Base-by-base conservation (phyloP, 116 monocot species). In the Posidonia oceanica region DNA sequence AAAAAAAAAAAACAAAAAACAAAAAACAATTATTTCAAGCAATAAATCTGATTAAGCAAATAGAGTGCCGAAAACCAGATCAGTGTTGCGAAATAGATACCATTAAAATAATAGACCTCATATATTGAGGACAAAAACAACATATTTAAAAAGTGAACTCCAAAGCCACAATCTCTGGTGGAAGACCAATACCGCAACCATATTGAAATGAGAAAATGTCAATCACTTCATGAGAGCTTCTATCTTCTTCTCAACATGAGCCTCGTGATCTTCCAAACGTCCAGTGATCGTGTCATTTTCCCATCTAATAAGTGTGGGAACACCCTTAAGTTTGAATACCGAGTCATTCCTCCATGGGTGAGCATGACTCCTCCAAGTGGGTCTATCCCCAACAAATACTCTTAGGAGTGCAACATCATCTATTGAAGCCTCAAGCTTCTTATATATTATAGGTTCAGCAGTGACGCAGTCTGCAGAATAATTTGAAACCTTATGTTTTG, bases 281-380 rank as follows among this genome's bases (percentile, higher is more conserved):
- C 83, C 86, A 15, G 55, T 56, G n/a, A 80, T 63, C 18, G 71
- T 64, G 1, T 77, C 88, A 36, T 80, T 79, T 54, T 92, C 80
- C 92, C 83, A 88, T 37, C 80, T 73, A 20, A 92, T 80, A 17
- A 92, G 83, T 10, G 92, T 92, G 0, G 92, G 92, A 64, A 92
- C 92, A 17, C 92, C 86, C 10, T 36, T 78, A 59, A 92, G 79
- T 74, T 78, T 82, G 82, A 92, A 86, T 22, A 72, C 68, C 2
- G 79, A 80, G 57, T 92, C 85, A 14, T 63, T 67, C 64, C 86
- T 86, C 76, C 66, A 88, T 39, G 86, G 92, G 61, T 92, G 85
- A 57, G 51, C 63, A 51, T 83, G 88, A 42, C 71, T 82, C 54
- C 84, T 83, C 92, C 88, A 92, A 12, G 92, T 92, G 2, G 88